Conservation (phyloP, 1,284 basidiomycete species). For the Inonotus obliquus region DNA sequence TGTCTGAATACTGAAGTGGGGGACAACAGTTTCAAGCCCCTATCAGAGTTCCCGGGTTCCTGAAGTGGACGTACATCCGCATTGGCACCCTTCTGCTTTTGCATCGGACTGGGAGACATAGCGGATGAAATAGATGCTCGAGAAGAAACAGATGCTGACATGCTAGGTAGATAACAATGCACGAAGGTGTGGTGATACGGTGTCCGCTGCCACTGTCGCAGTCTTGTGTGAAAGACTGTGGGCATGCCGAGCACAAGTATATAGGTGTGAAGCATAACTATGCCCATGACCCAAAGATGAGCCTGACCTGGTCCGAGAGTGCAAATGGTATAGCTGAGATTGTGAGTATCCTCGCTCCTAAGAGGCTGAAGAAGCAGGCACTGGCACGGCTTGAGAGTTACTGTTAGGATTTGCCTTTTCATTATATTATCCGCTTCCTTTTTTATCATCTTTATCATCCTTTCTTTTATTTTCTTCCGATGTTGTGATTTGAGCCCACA, state of each 20-base stretch:
- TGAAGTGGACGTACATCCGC: background rate
- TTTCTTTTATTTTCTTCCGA: too few species aligned
- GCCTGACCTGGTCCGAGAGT: slow-evolving; percentile 9
- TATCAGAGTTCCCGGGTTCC: background rate
- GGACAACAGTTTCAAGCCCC: background rate
- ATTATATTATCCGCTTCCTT: too few species aligned
- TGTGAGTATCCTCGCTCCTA: background rate
- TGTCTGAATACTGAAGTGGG: background rate
- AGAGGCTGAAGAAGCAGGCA: background rate
- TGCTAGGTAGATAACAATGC: background rate
- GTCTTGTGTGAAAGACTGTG: slow-evolving; percentile 8
- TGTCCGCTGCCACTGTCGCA: background rate
- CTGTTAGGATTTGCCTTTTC: too few species aligned
- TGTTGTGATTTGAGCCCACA: too few species aligned
- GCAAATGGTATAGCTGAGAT: slow-evolving; percentile 3
- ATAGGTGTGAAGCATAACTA: slow-evolving; percentile 2
- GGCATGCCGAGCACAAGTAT: background rate
- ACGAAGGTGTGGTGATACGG: background rate
- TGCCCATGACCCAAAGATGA: slow-evolving; percentile 13
- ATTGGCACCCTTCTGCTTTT: background rate
- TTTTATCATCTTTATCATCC: too few species aligned
- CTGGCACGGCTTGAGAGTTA: background rate
- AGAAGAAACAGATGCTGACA: background rate
- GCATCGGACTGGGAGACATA: background rate
- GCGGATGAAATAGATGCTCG: background rate